Conservation (phyloP, 73 alveolate genomes). For the Blepharisma japonicum region DNA sequence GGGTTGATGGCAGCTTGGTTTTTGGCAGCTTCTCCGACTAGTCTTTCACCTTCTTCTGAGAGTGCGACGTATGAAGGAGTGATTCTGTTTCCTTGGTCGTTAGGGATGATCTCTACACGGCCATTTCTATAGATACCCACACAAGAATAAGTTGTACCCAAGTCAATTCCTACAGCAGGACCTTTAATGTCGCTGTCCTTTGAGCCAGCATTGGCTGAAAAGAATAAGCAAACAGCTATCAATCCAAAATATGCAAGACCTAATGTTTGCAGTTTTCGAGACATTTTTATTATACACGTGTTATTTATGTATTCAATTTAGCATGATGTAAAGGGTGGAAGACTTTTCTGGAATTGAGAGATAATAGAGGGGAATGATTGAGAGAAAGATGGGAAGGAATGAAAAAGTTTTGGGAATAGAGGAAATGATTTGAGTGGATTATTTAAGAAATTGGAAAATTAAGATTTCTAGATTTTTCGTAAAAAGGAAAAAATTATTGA, state of each 20-base stretch:
- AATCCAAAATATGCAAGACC: neutral
- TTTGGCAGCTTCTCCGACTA: constrained; percentile 95
- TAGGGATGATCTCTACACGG: constrained; percentile 89
- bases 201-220: constrained; percentile 23
- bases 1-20: constrained; percentile 82
- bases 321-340: too few relatives aligned
- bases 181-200: constrained; percentile 61
- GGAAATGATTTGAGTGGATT: too few relatives aligned
- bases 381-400: too few relatives aligned
- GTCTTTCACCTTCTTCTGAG: constrained; percentile 79
- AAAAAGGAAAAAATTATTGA: too few relatives aligned
- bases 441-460: too few relatives aligned
- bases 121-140: constrained; percentile 89
- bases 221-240: neutral
- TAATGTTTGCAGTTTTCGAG: neutral
- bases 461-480: too few relatives aligned
- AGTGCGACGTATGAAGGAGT: constrained; percentile 94
- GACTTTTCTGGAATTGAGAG: too few relatives aligned
- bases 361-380: too few relatives aligned
- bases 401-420: too few relatives aligned
- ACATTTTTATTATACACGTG: constrained; percentile 31
- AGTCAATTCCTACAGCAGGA: constrained; percentile 95
- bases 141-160: constrained; percentile 96
- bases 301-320: neutral
- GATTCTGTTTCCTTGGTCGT: constrained; percentile 79